Base-by-base conservation (phyloP, 2,329 filamentous ascomycete genomes). In the Ophioceras dolichostomum region DNA sequence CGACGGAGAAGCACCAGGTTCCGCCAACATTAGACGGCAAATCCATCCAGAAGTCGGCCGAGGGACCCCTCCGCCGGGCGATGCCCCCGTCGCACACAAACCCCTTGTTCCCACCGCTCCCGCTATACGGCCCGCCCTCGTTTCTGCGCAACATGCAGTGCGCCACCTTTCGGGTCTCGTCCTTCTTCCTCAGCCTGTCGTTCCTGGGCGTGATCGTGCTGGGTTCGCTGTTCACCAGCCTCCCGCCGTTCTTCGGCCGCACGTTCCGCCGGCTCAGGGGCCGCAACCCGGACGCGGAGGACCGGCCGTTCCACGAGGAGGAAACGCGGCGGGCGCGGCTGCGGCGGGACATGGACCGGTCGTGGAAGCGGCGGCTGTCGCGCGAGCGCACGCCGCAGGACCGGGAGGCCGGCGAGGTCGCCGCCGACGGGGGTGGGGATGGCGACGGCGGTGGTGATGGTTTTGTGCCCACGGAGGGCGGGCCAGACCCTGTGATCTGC, bases 31-130 rank as follows among this genome's bases (percentile, higher is more conserved):
- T n/a, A n/a, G 58, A 64, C 38, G 57, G 54, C 37, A 51, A 52
- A 20, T 46, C 53, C 5, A 46, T 61, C 39, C 53, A 67, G 42
- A 63, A 62, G 38, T 61, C 66, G 4, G 60, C 64, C 24, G 66
- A 64, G 18, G 63, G 57, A 10, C 65, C 65, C 13, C 46, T 74
- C 14, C 56, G 58, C 31, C 59, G 53, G 40, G 52, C 66, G 12
- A 68, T 67, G 59, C 78, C 81, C 0, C 75, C 77, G 1, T 77
- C 77, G 7, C 70, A 75, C 44, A 88, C 83, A 2, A 79, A 88
- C 46, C 82, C 84, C 3, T 62, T 94, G 5, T 95, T 95, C 46
- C 87, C 87, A 5, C 83, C 85, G 2, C 58, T 94, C 8, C 87
- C 87, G 0, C 63, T 85, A 1, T 94, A 94, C 48, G 83, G 83